These are phyloP conservation scores for Fraxinus sp. DNA, from an alignment of 305 asterid genomes.

Conservation along the genomic window DNA sequence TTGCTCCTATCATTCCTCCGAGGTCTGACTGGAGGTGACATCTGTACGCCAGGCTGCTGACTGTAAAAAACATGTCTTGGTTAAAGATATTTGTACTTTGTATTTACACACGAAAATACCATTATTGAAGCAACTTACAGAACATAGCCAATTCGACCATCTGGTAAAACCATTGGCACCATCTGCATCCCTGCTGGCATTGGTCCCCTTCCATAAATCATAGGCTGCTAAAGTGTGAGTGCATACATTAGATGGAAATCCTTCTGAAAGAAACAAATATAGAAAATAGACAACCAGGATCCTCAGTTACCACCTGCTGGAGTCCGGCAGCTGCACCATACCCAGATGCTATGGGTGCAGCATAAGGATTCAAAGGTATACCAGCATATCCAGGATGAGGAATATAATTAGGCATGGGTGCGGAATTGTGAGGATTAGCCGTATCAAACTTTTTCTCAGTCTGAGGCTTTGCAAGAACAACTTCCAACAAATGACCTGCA, in stretches of 20 bases:
- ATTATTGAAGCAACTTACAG: conserved; percentile 58
- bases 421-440: conserved; percentile 51
- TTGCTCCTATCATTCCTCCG: conserved; percentile 50
- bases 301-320: conserved; percentile 66
- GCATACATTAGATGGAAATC: conserved; percentile 17
- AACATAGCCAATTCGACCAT: conserved; percentile 95
- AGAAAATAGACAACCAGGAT: background rate
- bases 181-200: conserved; percentile 99
- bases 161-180: conserved; percentile 99
- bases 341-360: conserved; percentile 66
- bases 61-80: conserved; percentile 28
- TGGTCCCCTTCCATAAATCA: conserved; percentile 96
- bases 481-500: conserved; percentile 85
- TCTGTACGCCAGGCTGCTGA: conserved; percentile 64
- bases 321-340: conserved; percentile 68
- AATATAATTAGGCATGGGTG: conserved; percentile 69
- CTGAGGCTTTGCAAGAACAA: conserved; percentile 98
- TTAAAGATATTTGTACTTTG: conserved; percentile 5
- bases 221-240: conserved; percentile 55
- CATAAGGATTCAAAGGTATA: conserved; percentile 72
- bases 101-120: background rate
- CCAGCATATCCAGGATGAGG: conserved; percentile 85
- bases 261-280: background rate
- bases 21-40: conserved; percentile 49
- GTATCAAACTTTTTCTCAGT: conserved; percentile 74